Evolutionary conservation across 192 early-diverging fungal species (phyloP), one percentile per base, ranked within the genome.

Genomic region (Geranomyces michiganensis): DNA sequence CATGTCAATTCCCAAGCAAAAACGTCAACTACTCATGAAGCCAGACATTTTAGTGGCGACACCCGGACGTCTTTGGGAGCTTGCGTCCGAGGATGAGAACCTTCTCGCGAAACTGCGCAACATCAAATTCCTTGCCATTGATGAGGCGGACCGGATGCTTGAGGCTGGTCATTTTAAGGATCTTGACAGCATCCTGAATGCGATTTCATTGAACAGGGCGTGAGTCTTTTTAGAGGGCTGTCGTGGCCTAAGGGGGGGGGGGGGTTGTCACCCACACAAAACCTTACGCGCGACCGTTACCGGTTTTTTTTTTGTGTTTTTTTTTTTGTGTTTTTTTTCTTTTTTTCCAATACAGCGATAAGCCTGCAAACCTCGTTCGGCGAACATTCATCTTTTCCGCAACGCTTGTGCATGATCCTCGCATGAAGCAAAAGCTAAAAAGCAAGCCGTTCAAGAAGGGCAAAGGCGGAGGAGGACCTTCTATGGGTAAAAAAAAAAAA

Each of bases 361-460:
- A 46, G 30, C 24, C 32, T 19, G 33, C 19, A 21, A 58, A 31
- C 14, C 12, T 55, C n/a, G 58, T 62, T 21, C 87, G 93, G 31
- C 95, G 96, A 72, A 97, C 94, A 0, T 91, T 96, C 77, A 88
- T 98, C 46, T 98, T 93, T 70, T 96, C 96, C 10, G 96, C 96
- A 9, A 98, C 96, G 4, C 72, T 98, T 45, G 41, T 77, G 7
- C 24, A 75, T 26, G 30, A 76, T 45, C n/a, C 56, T 24, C 22
- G 21, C 19, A 17, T 75, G 30, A 49, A 73, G 63, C 19, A 61
- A 65, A 65, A 66, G 33, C 55, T 68, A 26, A 71, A 76, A 68
- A 31, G 24, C 59, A 56, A 45, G 36, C 5, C 36, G 36, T 41
- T 10, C 36, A 41, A 41, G 30, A 70, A 72, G 31, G 32, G 30